Conservation (phyloP, 1,284 basidiomycete genomes). For the Coniophora puteana region DNA sequence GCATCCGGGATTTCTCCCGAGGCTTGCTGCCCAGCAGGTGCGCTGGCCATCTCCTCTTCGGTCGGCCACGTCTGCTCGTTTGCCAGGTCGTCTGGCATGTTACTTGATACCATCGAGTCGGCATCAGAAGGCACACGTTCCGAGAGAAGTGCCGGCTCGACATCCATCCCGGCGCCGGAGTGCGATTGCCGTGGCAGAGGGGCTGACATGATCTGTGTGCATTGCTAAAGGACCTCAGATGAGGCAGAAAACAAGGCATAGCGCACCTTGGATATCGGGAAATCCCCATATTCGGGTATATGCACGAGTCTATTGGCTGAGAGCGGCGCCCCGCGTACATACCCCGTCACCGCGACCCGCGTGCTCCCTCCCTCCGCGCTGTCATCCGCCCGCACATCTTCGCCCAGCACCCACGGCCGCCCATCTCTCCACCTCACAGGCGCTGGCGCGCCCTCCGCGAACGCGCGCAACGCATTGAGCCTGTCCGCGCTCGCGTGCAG, state of each 20-base stretch:
- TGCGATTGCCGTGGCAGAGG: slow-evolving; percentile 42
- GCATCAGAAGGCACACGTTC: slow-evolving; percentile 66
- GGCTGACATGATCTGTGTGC: slow-evolving; percentile 56
- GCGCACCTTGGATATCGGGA: slow-evolving; percentile 74
- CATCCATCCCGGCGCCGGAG: slow-evolving; percentile 50
- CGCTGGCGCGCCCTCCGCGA: slow-evolving; percentile 78
- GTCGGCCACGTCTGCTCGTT: slow-evolving; percentile 99
- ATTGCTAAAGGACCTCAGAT: not conserved
- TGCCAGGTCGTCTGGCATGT: slow-evolving; percentile 83
- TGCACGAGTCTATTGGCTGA: slow-evolving; percentile 89
- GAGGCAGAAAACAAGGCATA: not conserved
- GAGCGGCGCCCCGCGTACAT: slow-evolving; percentile 77
- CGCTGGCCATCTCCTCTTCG: slow-evolving; percentile 85
- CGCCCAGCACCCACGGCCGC: slow-evolving; percentile 78
- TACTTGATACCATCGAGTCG: slow-evolving; percentile 87
- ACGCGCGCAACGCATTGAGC: slow-evolving; percentile 64
- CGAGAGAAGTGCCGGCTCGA: slow-evolving; percentile 54
- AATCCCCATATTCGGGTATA: slow-evolving; percentile 88
- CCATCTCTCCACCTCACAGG: slow-evolving; percentile 83
- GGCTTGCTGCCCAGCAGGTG: slow-evolving; percentile 27
- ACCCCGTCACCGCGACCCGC: slow-evolving; percentile 73
- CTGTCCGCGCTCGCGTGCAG: slow-evolving; percentile 62
- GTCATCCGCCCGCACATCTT: slow-evolving; percentile 57
- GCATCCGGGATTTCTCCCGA: slow-evolving; percentile 57
- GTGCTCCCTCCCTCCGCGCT: slow-evolving; percentile 47